These are phyloP conservation scores for Tolypocladium inflatum DNA, from an alignment of 2,329 filamentous ascomycete genomes.

Conservation along the genomic window DNA sequence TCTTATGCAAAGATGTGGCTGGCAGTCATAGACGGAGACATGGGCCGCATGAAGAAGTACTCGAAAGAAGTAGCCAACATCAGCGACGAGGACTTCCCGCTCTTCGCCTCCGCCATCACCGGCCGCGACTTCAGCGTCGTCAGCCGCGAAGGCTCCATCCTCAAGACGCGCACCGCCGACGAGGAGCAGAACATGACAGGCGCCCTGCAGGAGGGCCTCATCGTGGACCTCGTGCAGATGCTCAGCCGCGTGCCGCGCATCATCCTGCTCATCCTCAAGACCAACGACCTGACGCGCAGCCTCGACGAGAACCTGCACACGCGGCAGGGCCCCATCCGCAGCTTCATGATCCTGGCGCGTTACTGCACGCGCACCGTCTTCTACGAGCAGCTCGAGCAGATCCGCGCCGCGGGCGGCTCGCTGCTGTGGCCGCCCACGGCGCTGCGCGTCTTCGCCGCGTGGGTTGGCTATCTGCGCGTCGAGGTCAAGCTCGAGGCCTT, in stretches of 20 bases:
- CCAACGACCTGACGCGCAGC: constrained; percentile 89
- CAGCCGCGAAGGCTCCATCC: constrained; percentile 46
- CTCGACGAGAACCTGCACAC: constrained; percentile 87
- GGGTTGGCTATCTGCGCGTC: constrained; percentile 48
- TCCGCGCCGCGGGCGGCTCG: constrained; percentile 38
- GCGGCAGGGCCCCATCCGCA: constrained; percentile 52
- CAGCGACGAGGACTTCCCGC: constrained; percentile 78
- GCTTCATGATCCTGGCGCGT: constrained; percentile 58
- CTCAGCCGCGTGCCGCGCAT: constrained; percentile 84
- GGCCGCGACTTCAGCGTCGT: constrained; percentile 82
- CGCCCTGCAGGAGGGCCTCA: constrained; percentile 76
- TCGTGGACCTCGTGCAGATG: constrained; percentile 80
- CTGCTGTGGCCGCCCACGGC: constrained; percentile 50
- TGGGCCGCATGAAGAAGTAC: constrained; percentile 77
- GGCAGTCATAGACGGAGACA: constrained; percentile 84
- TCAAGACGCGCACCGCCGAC: constrained; percentile 51
- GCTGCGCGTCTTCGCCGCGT: constrained; percentile 43
- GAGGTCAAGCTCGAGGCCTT: constrained; percentile 54
- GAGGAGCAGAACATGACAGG: constrained; percentile 84
- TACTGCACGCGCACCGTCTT: constrained; percentile 61
- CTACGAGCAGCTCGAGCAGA: constrained; percentile 51
- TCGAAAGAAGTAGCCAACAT: constrained; percentile 84
- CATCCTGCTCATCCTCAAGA: constrained; percentile 92
- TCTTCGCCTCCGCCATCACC: constrained; percentile 94
- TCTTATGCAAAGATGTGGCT: constrained; percentile 97